Percentiles rank a stretch among this genome's conserved stretches.
phyloP scores from a whole-genome alignment of 176 grass and related monocot genomes.

The Triticum urartu region DNA sequence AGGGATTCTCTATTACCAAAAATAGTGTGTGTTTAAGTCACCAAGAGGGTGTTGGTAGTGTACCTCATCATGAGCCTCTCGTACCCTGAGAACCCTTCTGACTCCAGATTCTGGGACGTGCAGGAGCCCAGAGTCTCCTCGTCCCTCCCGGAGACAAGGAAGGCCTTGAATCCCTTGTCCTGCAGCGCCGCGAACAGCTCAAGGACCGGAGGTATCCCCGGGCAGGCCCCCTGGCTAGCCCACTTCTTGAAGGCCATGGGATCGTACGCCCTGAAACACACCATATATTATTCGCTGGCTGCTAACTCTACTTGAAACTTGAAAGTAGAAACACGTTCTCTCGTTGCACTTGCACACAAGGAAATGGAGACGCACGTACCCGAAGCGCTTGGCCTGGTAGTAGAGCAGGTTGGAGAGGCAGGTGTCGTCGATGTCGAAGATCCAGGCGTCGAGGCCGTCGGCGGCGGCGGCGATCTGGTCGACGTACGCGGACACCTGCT shows the following conservation, averaged over 20 bases:
- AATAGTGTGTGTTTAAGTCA: background rate
- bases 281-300: background rate
- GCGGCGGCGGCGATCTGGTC: constrained; percentile 33
- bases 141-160: constrained; percentile 80
- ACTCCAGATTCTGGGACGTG: constrained; percentile 56
- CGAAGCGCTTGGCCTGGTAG: constrained; percentile 70
- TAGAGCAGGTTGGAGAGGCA: constrained; percentile 88
- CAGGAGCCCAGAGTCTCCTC: constrained; percentile 44
- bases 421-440: constrained; percentile 92
- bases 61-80: constrained; percentile 89
- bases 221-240: constrained; percentile 57
- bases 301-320: too few relatives aligned
- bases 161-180: constrained; percentile 68
- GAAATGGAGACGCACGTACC: constrained; percentile 28
- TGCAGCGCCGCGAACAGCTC: constrained; percentile 46
- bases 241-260: constrained; percentile 63
- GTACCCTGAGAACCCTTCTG: constrained; percentile 66
- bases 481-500: constrained; percentile 50
- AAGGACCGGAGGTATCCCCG: constrained; percentile 55
- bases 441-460: constrained; percentile 87
- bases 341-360: background rate
- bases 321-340: too few relatives aligned
- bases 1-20: too few relatives aligned
- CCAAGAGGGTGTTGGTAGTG: background rate
- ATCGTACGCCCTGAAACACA: constrained; percentile 55